A percentile compares a stretch with the other conserved stretches of the same genome.
Evolutionary conservation across 1,284 basidiomycete species (phyloP).

Genomic region (Marasmius sp.): DNA sequence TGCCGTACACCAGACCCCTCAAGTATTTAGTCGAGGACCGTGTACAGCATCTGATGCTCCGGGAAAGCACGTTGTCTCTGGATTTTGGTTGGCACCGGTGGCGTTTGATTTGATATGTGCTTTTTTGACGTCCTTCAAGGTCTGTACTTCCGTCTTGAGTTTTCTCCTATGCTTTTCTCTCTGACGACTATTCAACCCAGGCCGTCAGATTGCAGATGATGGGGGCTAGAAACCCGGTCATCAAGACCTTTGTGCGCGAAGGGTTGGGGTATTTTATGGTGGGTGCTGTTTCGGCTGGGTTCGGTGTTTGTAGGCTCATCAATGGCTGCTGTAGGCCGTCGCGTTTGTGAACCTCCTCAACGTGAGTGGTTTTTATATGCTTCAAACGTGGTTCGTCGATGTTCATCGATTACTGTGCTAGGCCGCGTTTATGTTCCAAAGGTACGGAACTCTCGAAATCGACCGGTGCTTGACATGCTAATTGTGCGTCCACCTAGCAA

Average conservation of each 20-base stretch:
- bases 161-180: too few species aligned
- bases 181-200: not conserved
- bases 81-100: constrained; percentile 5
- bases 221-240: not conserved
- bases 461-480: not conserved
- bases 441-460: not conserved
- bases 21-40: not conserved
- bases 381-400: not conserved
- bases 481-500: not conserved
- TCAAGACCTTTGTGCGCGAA: not conserved
- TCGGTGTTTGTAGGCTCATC: too few species aligned
- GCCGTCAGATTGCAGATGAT: not conserved
- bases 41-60: constrained; percentile 1
- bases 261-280: not conserved
- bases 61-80: not conserved
- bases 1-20: not conserved
- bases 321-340: not conserved
- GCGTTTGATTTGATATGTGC: constrained; percentile 1
- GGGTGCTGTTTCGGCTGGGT: not conserved
- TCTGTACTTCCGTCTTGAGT: not conserved
- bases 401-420: not conserved
- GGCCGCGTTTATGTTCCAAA: constrained; percentile 2
- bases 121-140: not conserved
- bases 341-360: not conserved
- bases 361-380: not conserved